Percentiles rank a stretch among this genome's conserved stretches.
These are phyloP conservation scores for Aspergillus latus DNA, from an alignment of 2,329 filamentous ascomycete genomes.

Conservation along the genomic window DNA sequence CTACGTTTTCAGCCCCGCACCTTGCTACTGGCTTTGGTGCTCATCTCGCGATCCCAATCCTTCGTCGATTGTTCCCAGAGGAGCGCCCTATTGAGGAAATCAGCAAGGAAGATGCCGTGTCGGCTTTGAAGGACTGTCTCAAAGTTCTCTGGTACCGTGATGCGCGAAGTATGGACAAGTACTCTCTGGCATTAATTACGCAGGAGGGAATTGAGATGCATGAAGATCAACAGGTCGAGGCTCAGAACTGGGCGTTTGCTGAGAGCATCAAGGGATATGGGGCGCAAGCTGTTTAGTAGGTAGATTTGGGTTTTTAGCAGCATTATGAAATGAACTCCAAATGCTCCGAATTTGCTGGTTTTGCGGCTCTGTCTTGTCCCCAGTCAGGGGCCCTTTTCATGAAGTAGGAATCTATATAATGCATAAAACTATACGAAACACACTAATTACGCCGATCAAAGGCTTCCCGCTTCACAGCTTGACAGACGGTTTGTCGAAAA, in stretches of 20 bases:
- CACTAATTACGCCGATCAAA: not conserved
- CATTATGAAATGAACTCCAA: slow-evolving; percentile 25
- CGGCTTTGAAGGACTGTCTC: slow-evolving; percentile 88
- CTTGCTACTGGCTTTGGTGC: slow-evolving; percentile 92
- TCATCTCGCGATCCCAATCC: slow-evolving; percentile 87
- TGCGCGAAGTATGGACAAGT: slow-evolving; percentile 85
- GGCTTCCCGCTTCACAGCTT: slow-evolving; percentile 32
- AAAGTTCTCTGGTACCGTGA: slow-evolving; percentile 98
- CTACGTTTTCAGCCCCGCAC: slow-evolving; percentile 82
- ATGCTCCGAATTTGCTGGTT: not conserved
- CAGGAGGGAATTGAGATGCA: slow-evolving; percentile 84
- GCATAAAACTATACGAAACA: not conserved
- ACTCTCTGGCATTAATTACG: slow-evolving; percentile 86
- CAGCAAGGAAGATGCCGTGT: slow-evolving; percentile 73
- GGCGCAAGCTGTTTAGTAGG: slow-evolving; percentile 62
- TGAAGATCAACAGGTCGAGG: slow-evolving; percentile 83
- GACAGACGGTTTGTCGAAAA: slow-evolving; percentile 42
- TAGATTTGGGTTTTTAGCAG: slow-evolving; percentile 5
- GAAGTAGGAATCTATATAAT: not conserved
- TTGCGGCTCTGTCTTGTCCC: not conserved
- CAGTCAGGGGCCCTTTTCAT: not conserved
- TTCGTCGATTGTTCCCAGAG: slow-evolving; percentile 80
- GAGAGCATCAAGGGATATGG: slow-evolving; percentile 94
- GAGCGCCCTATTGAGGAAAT: slow-evolving; percentile 73
- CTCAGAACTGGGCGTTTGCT: slow-evolving; percentile 97